Percentiles rank a stretch among this genome's conserved stretches.
Conservation (phyloP, 2,329 filamentous ascomycete species). For the Trichoderma sp. region DNA sequence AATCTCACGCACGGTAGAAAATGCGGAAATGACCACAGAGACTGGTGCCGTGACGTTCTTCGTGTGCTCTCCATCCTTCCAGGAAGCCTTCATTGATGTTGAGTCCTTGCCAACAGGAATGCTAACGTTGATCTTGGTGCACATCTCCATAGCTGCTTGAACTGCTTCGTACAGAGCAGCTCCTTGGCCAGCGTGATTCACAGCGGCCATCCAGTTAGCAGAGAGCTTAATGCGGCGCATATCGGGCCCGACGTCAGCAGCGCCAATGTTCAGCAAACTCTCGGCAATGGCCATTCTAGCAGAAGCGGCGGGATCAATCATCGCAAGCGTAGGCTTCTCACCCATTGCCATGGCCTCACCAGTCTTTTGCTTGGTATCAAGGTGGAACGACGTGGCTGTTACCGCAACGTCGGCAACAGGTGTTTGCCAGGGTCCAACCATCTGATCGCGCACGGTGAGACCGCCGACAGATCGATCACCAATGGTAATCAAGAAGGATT, state of each 20-base stretch:
- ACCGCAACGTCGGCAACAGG: slow-evolving; percentile 94
- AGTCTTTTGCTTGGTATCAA: slow-evolving; percentile 65
- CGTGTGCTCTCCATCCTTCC: slow-evolving; percentile 70
- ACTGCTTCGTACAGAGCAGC: slow-evolving; percentile 93
- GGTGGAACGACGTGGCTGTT: slow-evolving; percentile 76
- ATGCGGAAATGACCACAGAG: slow-evolving; percentile 88
- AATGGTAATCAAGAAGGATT: slow-evolving; percentile 96
- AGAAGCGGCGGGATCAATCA: slow-evolving; percentile 87
- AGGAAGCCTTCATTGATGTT: slow-evolving; percentile 98
- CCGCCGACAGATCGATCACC: slow-evolving; percentile 91
- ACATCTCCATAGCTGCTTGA: slow-evolving; percentile 87
- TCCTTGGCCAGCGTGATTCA: slow-evolving; percentile 87
- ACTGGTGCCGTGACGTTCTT: slow-evolving; percentile 92
- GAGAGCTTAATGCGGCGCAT: slow-evolving; percentile 82
- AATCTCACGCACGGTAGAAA: slow-evolving; percentile 79
- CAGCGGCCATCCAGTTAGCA: slow-evolving; percentile 99
- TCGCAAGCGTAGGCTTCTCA: slow-evolving; percentile 82
- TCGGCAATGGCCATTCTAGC: slow-evolving; percentile 96
- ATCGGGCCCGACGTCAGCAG: slow-evolving; percentile 69
- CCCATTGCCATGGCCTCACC: slow-evolving; percentile 99
- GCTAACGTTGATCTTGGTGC: slow-evolving; percentile 83
- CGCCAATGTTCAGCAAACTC: slow-evolving; percentile 88
- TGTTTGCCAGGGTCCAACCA: slow-evolving; percentile 95
- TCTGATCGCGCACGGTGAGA: slow-evolving; percentile 84
- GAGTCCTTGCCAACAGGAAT: slow-evolving; percentile 98